Evolutionary conservation across 148 eudicot species (phyloP).

Genomic region (Nyssa sinensis): DNA sequence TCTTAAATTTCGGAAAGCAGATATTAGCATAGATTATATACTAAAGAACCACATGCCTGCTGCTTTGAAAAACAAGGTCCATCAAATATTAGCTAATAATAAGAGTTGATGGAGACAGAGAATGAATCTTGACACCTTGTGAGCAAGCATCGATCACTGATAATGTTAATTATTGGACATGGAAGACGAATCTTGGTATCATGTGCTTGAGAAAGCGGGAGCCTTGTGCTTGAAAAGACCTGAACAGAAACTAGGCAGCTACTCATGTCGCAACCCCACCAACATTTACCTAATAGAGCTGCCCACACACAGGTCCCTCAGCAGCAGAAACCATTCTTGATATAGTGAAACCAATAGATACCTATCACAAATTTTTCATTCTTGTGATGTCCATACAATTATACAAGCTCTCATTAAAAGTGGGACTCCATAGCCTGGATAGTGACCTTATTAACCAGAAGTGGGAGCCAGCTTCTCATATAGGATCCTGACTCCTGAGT

Average conservation of each 20-base stretch:
- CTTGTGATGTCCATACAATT: neutral
- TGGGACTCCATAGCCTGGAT: neutral
- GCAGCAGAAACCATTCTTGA: conserved; percentile 1
- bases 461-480: neutral
- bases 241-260: neutral
- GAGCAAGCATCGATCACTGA: neutral
- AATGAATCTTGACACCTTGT: conserved; percentile 6
- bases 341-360: neutral
- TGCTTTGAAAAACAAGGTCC: neutral
- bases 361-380: neutral
- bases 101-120: neutral
- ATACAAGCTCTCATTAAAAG: neutral
- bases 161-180: neutral
- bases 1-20: neutral
- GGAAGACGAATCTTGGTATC: neutral
- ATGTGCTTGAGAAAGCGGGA: neutral
- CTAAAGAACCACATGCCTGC: neutral
- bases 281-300: conserved; percentile 1
- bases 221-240: neutral
- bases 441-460: neutral
- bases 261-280: neutral
- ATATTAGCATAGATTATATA: neutral
- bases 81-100: neutral
- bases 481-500: neutral
- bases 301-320: conserved; percentile 7